These are phyloP conservation scores for Xylariaceae sp. DNA, from an alignment of 2,329 filamentous ascomycete genomes.

Conservation along the genomic window DNA sequence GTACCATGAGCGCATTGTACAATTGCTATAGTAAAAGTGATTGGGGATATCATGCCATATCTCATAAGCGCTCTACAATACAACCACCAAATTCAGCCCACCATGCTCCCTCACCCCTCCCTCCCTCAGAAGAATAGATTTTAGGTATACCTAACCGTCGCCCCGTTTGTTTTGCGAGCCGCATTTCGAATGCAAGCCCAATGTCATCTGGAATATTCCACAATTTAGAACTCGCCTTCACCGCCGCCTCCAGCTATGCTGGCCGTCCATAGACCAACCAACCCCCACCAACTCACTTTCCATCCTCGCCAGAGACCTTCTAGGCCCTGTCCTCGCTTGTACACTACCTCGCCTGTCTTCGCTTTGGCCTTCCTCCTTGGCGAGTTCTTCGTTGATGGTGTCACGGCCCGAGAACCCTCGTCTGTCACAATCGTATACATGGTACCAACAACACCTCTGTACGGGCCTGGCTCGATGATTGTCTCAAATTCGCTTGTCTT, in stretches of 20 bases:
- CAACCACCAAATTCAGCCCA: conserved; percentile 6
- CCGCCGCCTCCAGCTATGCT: conserved; percentile 57
- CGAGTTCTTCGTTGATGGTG: conserved; percentile 30
- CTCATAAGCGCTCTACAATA: conserved; percentile 31
- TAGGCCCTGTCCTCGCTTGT: conserved; percentile 60
- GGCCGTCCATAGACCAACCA: conserved; percentile 69
- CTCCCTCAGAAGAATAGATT: not conserved
- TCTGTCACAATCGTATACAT: conserved; percentile 82
- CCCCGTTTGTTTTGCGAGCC: not conserved
- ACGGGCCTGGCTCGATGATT: conserved; percentile 73
- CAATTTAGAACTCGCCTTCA: conserved; percentile 51
- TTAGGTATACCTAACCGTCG: not conserved
- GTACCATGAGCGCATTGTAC: not conserved
- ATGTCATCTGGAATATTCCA: not conserved
- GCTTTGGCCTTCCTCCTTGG: conserved; percentile 32
- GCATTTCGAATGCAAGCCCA: not conserved
- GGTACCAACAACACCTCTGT: conserved; percentile 81
- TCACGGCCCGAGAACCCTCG: conserved; percentile 61
- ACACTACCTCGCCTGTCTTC: conserved; percentile 39
- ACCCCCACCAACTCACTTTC: conserved; percentile 73
- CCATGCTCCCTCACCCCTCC: conserved; percentile 1
- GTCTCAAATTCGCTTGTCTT: conserved; percentile 53
- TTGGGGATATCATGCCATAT: conserved; percentile 40
- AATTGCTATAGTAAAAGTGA: conserved; percentile 15
- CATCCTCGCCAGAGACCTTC: conserved; percentile 67